phyloP scores from a whole-genome alignment of 2,329 filamentous ascomycete species.

The Aaosphaeria pasadenensis region DNA sequence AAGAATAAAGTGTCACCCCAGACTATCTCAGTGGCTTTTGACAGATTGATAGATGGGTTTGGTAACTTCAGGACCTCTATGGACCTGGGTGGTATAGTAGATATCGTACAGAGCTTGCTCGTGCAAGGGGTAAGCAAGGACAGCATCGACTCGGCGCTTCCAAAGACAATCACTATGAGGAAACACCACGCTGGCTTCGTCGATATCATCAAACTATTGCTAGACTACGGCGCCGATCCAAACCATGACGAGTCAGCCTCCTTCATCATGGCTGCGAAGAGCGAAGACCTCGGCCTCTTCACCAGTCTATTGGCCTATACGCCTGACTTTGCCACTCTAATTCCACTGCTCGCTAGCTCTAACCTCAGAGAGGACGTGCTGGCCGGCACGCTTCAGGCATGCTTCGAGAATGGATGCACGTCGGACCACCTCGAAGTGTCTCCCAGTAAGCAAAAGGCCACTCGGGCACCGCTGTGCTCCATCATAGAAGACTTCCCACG shows the following conservation, averaged over 20 bases:
- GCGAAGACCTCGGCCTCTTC: conserved; percentile 16
- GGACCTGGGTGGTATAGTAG: not conserved
- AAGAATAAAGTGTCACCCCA: conserved; percentile 22
- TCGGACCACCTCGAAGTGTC: conserved; percentile 15
- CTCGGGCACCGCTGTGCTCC: conserved; percentile 16
- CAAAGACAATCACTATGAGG: conserved; percentile 14
- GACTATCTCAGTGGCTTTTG: conserved; percentile 25
- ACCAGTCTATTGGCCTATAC: conserved; percentile 35
- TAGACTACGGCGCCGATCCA: conserved; percentile 25
- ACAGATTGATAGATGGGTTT: conserved; percentile 19
- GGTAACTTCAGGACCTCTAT: not conserved
- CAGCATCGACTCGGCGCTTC: conserved; percentile 22
- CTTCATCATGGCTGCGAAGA: conserved; percentile 28
- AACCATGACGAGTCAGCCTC: conserved; percentile 28
- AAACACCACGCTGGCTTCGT: conserved; percentile 7
- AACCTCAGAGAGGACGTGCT: conserved; percentile 46
- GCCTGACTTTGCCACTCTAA: conserved; percentile 52
- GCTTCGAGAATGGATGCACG: conserved; percentile 50
- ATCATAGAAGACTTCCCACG: conserved; percentile 25
- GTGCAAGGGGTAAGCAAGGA: conserved; percentile 22
- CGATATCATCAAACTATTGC: conserved; percentile 18
- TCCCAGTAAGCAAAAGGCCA: not conserved
- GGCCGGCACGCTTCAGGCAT: conserved; percentile 48
- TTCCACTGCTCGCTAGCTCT: conserved; percentile 57
- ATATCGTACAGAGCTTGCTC: conserved; percentile 24